Evolutionary conservation across 2,329 filamentous ascomycete genomes (phyloP).

Genomic region (Phoma sp.): DNA sequence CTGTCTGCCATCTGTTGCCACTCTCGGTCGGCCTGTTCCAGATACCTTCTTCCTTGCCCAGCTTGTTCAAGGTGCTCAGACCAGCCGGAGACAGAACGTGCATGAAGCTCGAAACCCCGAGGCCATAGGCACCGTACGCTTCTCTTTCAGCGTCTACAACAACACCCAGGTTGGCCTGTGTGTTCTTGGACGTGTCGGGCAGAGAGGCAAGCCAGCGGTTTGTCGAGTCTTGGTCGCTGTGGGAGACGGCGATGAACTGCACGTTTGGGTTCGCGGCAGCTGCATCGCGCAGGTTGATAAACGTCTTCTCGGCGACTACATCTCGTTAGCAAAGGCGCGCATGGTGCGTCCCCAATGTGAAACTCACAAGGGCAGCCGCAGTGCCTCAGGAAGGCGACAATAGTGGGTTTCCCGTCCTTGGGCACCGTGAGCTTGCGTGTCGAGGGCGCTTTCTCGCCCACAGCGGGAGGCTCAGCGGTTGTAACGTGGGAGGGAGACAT

Average conservation of each 20-base stretch:
- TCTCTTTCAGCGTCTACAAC: constrained; percentile 66
- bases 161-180: constrained; percentile 63
- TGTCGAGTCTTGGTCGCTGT: constrained; percentile 41
- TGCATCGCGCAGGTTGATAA: constrained; percentile 38
- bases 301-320: constrained; percentile 72
- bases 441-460: constrained; percentile 64
- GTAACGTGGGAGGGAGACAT: constrained; percentile 41
- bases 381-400: constrained; percentile 73
- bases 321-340: constrained; percentile 3
- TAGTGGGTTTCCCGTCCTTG: constrained; percentile 59
- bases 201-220: constrained; percentile 43
- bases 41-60: constrained; percentile 69
- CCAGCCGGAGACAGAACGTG: constrained; percentile 66
- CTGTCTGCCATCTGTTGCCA: constrained; percentile 72
- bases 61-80: constrained; percentile 63
- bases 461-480: constrained; percentile 54
- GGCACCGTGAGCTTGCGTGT: constrained; percentile 61
- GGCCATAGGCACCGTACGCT: constrained; percentile 69
- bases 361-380: constrained; percentile 75
- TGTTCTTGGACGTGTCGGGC: constrained; percentile 25
- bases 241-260: constrained; percentile 45
- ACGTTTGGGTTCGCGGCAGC: constrained; percentile 35
- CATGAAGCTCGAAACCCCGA: constrained; percentile 66
- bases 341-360: neutral
- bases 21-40: constrained; percentile 70